Evolutionary conservation across 164 flowering plant species (phyloP), one percentile per base, ranked within the genome.

Genomic region (Magnolia kwangsiensis): DNA sequence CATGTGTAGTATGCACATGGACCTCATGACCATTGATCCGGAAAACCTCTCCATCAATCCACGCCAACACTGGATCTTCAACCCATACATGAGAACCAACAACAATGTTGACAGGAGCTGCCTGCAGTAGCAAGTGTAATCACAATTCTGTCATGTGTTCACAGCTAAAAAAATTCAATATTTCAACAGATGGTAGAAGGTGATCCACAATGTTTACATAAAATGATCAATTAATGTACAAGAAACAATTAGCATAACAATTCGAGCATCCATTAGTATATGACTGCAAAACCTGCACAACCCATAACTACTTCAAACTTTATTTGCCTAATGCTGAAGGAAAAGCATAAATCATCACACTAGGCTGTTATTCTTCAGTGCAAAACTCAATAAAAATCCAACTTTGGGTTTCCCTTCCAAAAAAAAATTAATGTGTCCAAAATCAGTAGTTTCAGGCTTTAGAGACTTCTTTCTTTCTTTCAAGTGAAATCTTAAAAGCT

Each of bases 21-120:
- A 80, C 92, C 67, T 92, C 89, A 6, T 86, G 78, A 74, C 94
- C 93, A 79, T 76, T 86, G 50, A 94, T 91, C 79, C 85, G 87
- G 50, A 75, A 68, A 69, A 91, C 97, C 79, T 88, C 88, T 49
- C 97, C 99, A 87, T 96, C 96, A 77, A 89, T 80, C 99, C 99
- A 96, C 78, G 97, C 95, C 75, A 81, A 69, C 10, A 67, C 82
- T 29, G 90, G 90, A 84, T 94, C 96, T 78, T 92, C 97, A 73
- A 83, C 89, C 99, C 99, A 96, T 76, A 92, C 94, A 83, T 96
- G 94, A 76, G 99, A 91, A 72, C 98, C 97, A 31, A 89, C 90
- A 76, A 88, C 89, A 72, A 96, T 94, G 72, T 89, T 94, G 69
- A 90, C 97, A 23, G 89, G 78, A 75, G 94, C 88, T 70, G 89